Evolutionary conservation across 306 rosid species (phyloP), one percentile per base, ranked within the genome.

Genomic region (Prunus fruticosa): DNA sequence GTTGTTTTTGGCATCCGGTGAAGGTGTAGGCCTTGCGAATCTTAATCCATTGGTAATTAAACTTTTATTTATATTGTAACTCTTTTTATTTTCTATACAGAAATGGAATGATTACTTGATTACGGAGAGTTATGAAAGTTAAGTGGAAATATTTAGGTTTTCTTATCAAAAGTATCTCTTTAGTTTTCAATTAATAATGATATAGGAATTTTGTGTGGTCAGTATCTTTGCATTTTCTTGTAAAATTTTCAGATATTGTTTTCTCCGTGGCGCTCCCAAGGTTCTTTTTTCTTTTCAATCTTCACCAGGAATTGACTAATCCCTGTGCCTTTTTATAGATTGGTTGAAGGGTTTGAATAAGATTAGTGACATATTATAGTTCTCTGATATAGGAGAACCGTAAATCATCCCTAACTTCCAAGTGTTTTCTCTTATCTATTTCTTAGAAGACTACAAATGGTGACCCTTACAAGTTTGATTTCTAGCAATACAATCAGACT

Each of bases 1-100:
- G 78, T 84, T 93, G 77, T 88, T 93, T 79, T 71, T 93, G 91
- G 98, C 98, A 18, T 81, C 80, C 3, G 98, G 98, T 25, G 88
- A 83, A 46, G 98, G 98, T 25, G 8, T 28, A 64, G 98, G 98
- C 76, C 97, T 91, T 75, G 51, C 83, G 66, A 88, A 91, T 82
- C 14, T 89, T 53, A 92, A 91, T 88, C 87, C 90, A 63, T 64
- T 95, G 99, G 99, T 92, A 90, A 87, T 72, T 75, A 32, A 60
- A 32, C 14, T 76, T 69, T 45, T 14, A 25, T 69, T 74, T 47
- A 43, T 23, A 11, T 72, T 65, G 16, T 30, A 3, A 11, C 64
- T 64, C 19, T 6, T 72, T 43, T 30, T 58, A 7, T 45, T 43
- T 43, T 14, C 5, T 43, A 12, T 20, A 51, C 20, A 53, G 28